Conservation (phyloP, 345 rosid species). For the Theobroma cacao region DNA sequence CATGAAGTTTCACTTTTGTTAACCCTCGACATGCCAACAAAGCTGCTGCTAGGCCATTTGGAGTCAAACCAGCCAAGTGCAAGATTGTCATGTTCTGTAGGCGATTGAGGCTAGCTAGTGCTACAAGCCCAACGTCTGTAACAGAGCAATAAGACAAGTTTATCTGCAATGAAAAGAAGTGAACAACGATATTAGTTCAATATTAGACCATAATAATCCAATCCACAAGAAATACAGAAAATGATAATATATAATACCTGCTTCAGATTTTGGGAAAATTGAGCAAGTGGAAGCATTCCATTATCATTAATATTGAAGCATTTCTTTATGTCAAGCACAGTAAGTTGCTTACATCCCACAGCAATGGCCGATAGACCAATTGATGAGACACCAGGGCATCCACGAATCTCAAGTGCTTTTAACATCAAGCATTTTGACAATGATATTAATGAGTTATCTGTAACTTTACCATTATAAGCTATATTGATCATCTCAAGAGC, state of each 20-base stretch:
- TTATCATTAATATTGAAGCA: constrained; percentile 38
- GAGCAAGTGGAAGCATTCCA: constrained; percentile 43
- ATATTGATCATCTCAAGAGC: constrained; percentile 39
- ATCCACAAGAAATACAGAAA: not conserved
- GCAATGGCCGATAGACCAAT: constrained; percentile 41
- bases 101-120: constrained; percentile 35
- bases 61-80: constrained; percentile 34
- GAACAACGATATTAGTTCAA: not conserved
- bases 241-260: constrained; percentile 26
- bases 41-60: constrained; percentile 47
- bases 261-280: constrained; percentile 38
- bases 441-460: constrained; percentile 36
- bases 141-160: constrained; percentile 46
- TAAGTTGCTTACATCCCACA: constrained; percentile 33
- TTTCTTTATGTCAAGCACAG: constrained; percentile 42
- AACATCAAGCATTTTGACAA: constrained; percentile 35
- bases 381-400: constrained; percentile 39
- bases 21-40: constrained; percentile 40
- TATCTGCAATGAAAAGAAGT: constrained; percentile 30
- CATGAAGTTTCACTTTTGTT: constrained; percentile 44
- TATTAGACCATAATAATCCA: not conserved
- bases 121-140: constrained; percentile 38
- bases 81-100: constrained; percentile 41
- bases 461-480: constrained; percentile 41
- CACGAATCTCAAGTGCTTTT: constrained; percentile 39